Evolutionary conservation across 305 asterid species (phyloP).

Genomic region (Withania somnifera): DNA sequence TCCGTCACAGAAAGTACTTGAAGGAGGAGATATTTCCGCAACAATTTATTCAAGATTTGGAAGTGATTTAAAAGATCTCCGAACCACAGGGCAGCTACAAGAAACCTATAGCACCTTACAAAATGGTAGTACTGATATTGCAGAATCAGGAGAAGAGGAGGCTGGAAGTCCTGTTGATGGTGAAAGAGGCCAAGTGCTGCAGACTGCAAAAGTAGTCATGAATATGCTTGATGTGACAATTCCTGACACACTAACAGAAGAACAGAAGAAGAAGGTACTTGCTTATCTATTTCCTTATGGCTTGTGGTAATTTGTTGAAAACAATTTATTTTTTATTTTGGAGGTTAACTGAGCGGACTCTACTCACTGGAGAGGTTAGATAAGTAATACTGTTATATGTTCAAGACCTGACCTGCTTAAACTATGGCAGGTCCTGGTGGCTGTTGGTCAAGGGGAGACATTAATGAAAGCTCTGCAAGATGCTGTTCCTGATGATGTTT

Average conservation of each 20-base stretch:
- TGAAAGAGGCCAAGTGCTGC: slow-evolving; percentile 62
- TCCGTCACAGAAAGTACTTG: slow-evolving; percentile 24
- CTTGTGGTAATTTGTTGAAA: background rate
- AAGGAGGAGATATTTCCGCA: slow-evolving; percentile 16
- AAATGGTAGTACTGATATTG: slow-evolving; percentile 23
- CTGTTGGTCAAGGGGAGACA: slow-evolving; percentile 86
- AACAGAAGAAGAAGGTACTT: slow-evolving; percentile 74
- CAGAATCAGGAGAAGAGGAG: slow-evolving; percentile 30
- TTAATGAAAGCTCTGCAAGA: slow-evolving; percentile 83
- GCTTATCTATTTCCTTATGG: slow-evolving; percentile 2
- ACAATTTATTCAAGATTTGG: slow-evolving; percentile 21
- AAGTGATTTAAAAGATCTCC: slow-evolving; percentile 15
- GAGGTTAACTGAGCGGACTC: background rate
- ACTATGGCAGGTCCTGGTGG: slow-evolving; percentile 61
- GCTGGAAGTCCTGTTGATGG: slow-evolving; percentile 21
- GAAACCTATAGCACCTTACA: slow-evolving; percentile 18
- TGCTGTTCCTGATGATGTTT: slow-evolving; percentile 96
- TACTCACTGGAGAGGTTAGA: background rate
- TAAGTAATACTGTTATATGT: background rate
- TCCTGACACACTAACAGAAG: slow-evolving; percentile 64
- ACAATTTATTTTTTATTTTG: background rate
- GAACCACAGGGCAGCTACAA: slow-evolving; percentile 14
- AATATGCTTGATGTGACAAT: slow-evolving; percentile 77
- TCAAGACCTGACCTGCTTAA: background rate
- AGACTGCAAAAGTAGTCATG: slow-evolving; percentile 63